Conservation (phyloP, 306 rosid species). For the Castanospermum australe region DNA sequence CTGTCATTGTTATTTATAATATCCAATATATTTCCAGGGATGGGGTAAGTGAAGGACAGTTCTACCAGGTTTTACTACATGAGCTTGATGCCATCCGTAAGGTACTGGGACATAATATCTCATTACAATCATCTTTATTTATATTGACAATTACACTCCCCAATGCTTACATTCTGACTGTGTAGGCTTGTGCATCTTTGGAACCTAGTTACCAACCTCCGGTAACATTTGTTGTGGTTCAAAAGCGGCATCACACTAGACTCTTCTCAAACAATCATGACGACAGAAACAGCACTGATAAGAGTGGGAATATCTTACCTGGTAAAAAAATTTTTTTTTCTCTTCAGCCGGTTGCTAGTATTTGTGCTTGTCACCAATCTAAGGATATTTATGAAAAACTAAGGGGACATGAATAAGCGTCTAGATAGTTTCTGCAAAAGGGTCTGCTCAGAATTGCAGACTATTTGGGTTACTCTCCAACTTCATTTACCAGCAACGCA, state of each 20-base stretch:
- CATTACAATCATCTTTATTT: neutral
- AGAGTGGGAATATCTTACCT: conserved; percentile 76
- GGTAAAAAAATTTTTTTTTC: conserved; percentile 40
- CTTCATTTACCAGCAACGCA: neutral
- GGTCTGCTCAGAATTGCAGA: neutral
- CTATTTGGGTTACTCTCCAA: neutral
- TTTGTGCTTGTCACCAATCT: neutral
- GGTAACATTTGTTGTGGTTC: conserved; percentile 82
- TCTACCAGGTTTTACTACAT: conserved; percentile 72
- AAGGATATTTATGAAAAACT: neutral
- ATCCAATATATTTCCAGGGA: conserved; percentile 41
- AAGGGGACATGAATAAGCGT: neutral
- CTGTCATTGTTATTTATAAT: neutral
- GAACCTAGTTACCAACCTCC: conserved; percentile 84
- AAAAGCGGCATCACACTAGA: conserved; percentile 77
- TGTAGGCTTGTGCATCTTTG: conserved; percentile 77
- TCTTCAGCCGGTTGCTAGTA: neutral
- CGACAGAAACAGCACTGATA: conserved; percentile 55
- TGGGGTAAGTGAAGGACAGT: conserved; percentile 78
- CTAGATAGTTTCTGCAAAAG: neutral
- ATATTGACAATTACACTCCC: neutral
- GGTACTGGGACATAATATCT: conserved; percentile 33
- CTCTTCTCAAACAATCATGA: conserved; percentile 63
- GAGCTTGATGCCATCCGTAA: conserved; percentile 80
- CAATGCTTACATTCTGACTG: neutral